phyloP scores from a whole-genome alignment of 345 rosid genomes.

The Mallotus nudiflorus region DNA sequence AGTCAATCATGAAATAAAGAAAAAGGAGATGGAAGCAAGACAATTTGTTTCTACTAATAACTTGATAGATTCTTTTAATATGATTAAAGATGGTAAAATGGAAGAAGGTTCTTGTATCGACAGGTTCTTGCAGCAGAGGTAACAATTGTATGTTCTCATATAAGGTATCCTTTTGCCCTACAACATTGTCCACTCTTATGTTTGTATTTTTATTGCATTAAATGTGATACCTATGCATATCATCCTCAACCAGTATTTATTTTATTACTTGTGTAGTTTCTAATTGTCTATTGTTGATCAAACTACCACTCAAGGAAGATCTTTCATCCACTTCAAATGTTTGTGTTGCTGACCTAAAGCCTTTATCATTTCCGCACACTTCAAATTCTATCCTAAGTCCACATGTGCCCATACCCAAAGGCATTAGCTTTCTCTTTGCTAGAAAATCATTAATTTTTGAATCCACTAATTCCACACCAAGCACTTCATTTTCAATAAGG shows the following conservation, averaged over 20 bases:
- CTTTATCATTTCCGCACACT: constrained; percentile 18
- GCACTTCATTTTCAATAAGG: constrained; percentile 25
- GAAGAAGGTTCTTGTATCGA: constrained; percentile 55
- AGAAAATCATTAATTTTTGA: constrained; percentile 28
- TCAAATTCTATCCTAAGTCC: constrained; percentile 23
- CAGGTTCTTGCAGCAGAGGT: constrained; percentile 75
- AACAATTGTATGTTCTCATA: constrained; percentile 78
- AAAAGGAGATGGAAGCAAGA: constrained; percentile 39
- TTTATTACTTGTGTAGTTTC: background rate
- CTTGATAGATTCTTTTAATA: constrained; percentile 9
- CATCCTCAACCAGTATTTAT: background rate
- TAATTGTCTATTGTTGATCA: constrained; percentile 18
- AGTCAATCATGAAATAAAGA: constrained; percentile 26
- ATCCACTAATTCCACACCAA: constrained; percentile 17
- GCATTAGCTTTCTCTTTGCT: constrained; percentile 40
- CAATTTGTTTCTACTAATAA: constrained; percentile 26
- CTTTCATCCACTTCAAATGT: constrained; percentile 25
- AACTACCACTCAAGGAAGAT: constrained; percentile 40
- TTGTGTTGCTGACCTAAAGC: constrained; percentile 24
- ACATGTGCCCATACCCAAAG: constrained; percentile 42
- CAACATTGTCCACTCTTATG: background rate
- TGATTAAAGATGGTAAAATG: constrained; percentile 42
- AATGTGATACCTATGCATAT: background rate
- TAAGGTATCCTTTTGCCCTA: constrained; percentile 52
- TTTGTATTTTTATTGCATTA: background rate